Conservation (phyloP, 768 basidiomycete genomes). For the Boletus sp. region DNA sequence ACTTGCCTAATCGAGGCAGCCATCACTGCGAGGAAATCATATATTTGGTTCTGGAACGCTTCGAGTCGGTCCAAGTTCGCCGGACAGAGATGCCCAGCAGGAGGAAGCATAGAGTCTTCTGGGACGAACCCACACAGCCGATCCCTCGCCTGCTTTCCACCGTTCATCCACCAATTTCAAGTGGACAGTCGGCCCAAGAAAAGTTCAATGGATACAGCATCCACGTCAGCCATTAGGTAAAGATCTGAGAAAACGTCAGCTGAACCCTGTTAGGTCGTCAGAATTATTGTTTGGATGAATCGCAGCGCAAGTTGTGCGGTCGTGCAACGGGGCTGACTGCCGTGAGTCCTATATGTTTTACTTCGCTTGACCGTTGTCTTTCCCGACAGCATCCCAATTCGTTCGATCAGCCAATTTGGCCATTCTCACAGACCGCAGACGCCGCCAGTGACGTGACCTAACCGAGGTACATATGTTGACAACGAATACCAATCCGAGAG, state of each 20-base stretch:
- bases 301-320: background rate
- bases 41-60: slow-evolving; percentile 7
- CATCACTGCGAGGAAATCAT: background rate
- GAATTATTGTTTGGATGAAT: background rate
- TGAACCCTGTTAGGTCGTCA: background rate
- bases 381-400: background rate
- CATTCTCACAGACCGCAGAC: slow-evolving; percentile 1
- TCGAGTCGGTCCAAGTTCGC: slow-evolving; percentile 5
- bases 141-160: background rate
- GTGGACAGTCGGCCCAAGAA: slow-evolving; percentile 3
- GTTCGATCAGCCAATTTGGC: slow-evolving; percentile 1
- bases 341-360: background rate
- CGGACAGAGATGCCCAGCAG: slow-evolving; percentile 1
- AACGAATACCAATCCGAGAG: slow-evolving; percentile 5
- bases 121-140: background rate
- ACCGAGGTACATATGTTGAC: background rate
- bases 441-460: slow-evolving; percentile 5
- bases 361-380: background rate
- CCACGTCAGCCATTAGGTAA: slow-evolving; percentile 13
- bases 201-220: slow-evolving; percentile 15
- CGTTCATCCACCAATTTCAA: background rate
- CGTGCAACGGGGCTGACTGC: slow-evolving; percentile 12
- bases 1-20: slow-evolving; percentile 10
- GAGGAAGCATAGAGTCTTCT: background rate
- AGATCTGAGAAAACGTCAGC: background rate